Conservation (phyloP, 2,329 filamentous ascomycete genomes). For the Gaeumannomyces tritici region DNA sequence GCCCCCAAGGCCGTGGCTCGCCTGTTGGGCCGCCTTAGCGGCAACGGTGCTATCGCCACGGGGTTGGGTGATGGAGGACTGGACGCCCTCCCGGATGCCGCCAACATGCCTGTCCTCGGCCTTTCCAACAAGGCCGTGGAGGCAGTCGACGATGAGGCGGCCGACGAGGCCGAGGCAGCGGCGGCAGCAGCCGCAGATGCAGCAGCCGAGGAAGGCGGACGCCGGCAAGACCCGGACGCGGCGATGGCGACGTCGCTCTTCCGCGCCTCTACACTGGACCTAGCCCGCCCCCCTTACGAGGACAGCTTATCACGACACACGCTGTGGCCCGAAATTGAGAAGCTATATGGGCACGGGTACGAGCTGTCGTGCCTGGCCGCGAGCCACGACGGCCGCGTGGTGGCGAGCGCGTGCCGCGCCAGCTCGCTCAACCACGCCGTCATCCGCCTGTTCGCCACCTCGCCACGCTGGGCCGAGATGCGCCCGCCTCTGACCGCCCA, state of each 20-base stretch:
- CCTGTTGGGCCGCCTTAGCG: constrained; percentile 60
- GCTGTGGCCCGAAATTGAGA: constrained; percentile 92
- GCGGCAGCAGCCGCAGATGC: constrained; percentile 10
- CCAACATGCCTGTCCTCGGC: constrained; percentile 89
- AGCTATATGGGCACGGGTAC: constrained; percentile 95
- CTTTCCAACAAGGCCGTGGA: constrained; percentile 92
- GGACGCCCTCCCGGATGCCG: constrained; percentile 65
- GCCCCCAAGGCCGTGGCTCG: constrained; percentile 76
- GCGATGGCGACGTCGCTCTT: background rate
- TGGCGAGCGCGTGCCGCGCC: constrained; percentile 89
- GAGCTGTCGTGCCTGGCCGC: constrained; percentile 84
- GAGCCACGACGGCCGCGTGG: constrained; percentile 61
- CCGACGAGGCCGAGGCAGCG: background rate
- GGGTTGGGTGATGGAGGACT: constrained; percentile 18
- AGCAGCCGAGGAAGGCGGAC: constrained; percentile 21
- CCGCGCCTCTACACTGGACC: constrained; percentile 44
- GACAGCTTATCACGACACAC: constrained; percentile 84
- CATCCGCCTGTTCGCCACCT: constrained; percentile 80
- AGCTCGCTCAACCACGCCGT: constrained; percentile 91
- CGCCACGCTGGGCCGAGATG: constrained; percentile 75
- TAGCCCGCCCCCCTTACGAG: constrained; percentile 72
- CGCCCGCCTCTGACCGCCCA: constrained; percentile 77
- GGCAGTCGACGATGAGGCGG: constrained; percentile 33
- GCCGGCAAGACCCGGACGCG: background rate
- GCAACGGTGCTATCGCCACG: constrained; percentile 33